Evolutionary conservation across 192 early-diverging fungal genomes (phyloP).

Genomic region (Rhizophagus sp.): DNA sequence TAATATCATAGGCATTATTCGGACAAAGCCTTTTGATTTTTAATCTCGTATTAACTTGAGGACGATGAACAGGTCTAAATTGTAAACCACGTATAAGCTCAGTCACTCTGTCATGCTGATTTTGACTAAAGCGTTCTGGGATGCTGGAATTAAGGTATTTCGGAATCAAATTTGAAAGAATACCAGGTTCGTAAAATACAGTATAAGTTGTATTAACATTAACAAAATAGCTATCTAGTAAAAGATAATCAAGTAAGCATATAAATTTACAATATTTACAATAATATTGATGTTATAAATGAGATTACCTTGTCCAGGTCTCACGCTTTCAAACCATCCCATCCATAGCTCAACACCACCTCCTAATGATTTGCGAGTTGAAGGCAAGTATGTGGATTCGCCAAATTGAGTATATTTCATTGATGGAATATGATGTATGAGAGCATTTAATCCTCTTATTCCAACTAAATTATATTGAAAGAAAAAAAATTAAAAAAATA

Average conservation of each 20-base stretch:
- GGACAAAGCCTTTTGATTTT: background rate
- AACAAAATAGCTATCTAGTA: conserved; percentile 19
- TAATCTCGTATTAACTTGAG: conserved; percentile 5
- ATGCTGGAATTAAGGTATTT: background rate
- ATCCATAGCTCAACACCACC: conserved; percentile 86
- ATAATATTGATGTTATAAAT: background rate
- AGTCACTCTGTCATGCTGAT: conserved; percentile 1
- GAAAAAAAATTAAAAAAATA: background rate
- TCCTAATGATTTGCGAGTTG: conserved; percentile 34
- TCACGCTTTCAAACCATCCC: conserved; percentile 80
- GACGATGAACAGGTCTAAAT: conserved; percentile 20
- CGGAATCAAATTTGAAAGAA: background rate
- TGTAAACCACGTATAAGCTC: conserved; percentile 9
- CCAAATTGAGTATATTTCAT: conserved; percentile 35
- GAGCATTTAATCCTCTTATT: conserved; percentile 38
- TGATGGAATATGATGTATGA: conserved; percentile 38
- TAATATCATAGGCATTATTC: conserved; percentile 4
- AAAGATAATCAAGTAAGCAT: background rate
- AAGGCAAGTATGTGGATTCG: conserved; percentile 32
- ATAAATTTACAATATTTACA: background rate
- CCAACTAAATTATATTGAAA: background rate
- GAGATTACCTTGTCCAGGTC: conserved; percentile 57
- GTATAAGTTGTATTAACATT: conserved; percentile 25
- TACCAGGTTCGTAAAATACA: conserved; percentile 20
- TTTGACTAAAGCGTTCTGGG: background rate